phyloP scores from a whole-genome alignment of 2,329 filamentous ascomycete genomes.

The Penicillium nordicum region DNA sequence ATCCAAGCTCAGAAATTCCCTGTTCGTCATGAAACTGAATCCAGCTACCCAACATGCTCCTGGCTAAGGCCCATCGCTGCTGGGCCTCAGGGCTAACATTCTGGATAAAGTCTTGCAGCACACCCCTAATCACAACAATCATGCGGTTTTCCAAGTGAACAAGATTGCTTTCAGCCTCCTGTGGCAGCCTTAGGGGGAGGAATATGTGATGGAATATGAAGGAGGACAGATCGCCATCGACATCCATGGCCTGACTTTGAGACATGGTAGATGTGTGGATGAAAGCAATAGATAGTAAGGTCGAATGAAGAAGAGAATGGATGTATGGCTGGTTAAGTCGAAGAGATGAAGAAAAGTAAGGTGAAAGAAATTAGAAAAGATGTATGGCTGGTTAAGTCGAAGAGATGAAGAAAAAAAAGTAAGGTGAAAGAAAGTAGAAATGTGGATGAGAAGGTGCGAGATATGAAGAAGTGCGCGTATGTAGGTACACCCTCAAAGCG shows the following conservation, averaged over 20 bases:
- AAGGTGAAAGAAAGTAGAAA: no score
- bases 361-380: no score
- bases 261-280: no score
- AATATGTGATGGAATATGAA: neutral
- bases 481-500: no score
- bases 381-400: no score
- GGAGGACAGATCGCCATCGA: neutral
- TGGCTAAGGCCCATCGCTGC: neutral
- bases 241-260: neutral
- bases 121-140: conserved; percentile 14
- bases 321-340: no score
- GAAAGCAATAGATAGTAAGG: no score
- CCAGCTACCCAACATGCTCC: neutral
- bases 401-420: no score
- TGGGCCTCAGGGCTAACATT: neutral
- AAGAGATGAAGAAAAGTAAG: no score
- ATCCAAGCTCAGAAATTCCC: neutral
- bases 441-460: no score
- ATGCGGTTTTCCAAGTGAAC: neutral
- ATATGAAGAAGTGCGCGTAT: no score
- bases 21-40: neutral
- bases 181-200: neutral
- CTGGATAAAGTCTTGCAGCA: neutral
- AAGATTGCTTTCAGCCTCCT: neutral
- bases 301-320: no score